Conservation (phyloP, 176 grass and related monocot species). For the Puya raimondii region DNA sequence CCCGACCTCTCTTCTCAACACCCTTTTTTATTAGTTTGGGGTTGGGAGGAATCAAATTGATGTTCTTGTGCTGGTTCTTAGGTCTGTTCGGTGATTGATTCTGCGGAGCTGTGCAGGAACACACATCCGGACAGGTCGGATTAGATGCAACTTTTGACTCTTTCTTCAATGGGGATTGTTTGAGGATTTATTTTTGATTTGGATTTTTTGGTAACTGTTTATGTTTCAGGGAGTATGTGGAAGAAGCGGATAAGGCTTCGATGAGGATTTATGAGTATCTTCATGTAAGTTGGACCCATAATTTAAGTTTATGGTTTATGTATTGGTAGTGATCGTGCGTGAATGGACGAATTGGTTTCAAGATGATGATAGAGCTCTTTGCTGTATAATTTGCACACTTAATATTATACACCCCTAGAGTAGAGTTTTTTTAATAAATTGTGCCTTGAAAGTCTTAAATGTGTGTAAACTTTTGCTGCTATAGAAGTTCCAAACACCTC, state of each 20-base stretch:
- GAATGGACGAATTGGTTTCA: too few species aligned
- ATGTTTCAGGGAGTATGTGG: conserved; percentile 67
- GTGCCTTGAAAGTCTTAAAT: too few species aligned
- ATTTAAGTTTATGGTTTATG: background rate
- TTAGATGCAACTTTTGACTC: background rate
- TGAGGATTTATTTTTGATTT: conserved; percentile 1
- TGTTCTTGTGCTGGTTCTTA: conserved; percentile 16
- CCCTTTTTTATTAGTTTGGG: background rate
- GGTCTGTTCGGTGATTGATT: conserved; percentile 91
- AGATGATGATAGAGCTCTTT: too few species aligned
- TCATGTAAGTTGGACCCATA: conserved; percentile 50
- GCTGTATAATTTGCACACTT: too few species aligned
- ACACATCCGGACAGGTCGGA: conserved; percentile 75
- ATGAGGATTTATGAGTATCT: conserved; percentile 86
- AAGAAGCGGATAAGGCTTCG: conserved; percentile 77
- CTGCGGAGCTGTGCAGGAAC: conserved; percentile 78
- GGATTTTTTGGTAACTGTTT: conserved; percentile 2
- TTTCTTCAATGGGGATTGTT: background rate
- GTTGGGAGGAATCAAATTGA: background rate
- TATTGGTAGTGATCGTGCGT: too few species aligned
- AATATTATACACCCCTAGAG: too few species aligned
- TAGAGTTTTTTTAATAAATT: too few species aligned
- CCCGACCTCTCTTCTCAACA: background rate
- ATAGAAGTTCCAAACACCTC: background rate
- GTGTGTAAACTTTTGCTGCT: too few species aligned